Conservation (phyloP, 306 rosid species). For the Quercus suber region DNA sequence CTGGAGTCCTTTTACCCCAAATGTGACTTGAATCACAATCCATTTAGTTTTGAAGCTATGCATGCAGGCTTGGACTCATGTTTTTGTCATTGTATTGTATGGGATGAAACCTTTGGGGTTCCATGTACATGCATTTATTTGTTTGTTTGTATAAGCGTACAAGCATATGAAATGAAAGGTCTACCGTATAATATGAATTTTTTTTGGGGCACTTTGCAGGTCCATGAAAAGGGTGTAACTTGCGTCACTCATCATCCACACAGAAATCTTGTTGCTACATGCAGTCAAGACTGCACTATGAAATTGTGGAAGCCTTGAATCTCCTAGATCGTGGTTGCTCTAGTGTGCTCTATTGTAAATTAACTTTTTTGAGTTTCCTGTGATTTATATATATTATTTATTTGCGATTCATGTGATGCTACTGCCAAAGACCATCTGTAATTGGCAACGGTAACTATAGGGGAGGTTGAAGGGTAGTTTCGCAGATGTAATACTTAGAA, state of each 20-base stretch:
- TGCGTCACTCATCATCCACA: constrained; percentile 97
- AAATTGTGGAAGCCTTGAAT: constrained; percentile 91
- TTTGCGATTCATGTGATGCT: background rate
- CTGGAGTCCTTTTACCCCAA: background rate
- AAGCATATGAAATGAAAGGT: background rate
- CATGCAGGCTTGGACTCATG: background rate
- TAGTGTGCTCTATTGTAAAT: background rate
- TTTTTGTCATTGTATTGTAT: background rate
- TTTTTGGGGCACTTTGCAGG: constrained; percentile 38
- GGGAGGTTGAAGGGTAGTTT: background rate
- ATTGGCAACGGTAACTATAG: background rate
- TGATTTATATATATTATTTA: background rate
- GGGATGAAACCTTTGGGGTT: too few species aligned
- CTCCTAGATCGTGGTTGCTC: background rate
- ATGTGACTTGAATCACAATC: background rate
- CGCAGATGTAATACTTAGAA: background rate
- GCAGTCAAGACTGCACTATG: constrained; percentile 85
- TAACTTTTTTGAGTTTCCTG: background rate
- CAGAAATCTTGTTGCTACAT: constrained; percentile 92
- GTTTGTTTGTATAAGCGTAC: background rate
- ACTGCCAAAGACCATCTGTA: background rate
- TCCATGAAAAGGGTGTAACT: constrained; percentile 92
- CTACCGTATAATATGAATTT: background rate
- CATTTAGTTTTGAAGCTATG: background rate
- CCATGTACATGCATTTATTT: too few species aligned